Evolutionary conservation across 345 rosid genomes (phyloP), one percentile per base, ranked within the genome.

Genomic region (Xanthoceras sorbifolium): DNA sequence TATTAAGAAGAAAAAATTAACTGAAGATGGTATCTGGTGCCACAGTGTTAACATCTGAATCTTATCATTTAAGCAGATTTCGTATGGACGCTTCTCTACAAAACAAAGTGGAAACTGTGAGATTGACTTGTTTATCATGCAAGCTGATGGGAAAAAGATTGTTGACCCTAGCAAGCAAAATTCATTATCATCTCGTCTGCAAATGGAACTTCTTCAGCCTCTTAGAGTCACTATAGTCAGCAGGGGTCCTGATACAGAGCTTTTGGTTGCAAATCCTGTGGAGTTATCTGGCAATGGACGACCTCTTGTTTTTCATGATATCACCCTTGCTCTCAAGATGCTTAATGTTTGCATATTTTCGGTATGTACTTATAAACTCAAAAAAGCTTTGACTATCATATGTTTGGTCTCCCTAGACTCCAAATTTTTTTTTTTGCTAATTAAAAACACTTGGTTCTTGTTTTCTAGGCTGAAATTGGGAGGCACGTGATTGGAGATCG

Each of bases 201-300:
- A 72, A 85, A 87, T 84, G 87, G 97, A 92, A 74, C 87, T 96
- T 17, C 82, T 75, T 17, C 94, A 84, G 69, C 99, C 99, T 76
- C 89, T 96, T 15, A 90, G 94, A 85, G 99, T 96, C 40, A 89
- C 91, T 12, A 76, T 88, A 36, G 89, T 85, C 64, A 91, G 87
- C 74, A 86, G 97, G 23, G 99, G 98, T 76, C 99, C 99, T 67
- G 99, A 96, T 79, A 90, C 91, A 0, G 94, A 96, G 84, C 91
- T 93, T 69, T 81, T 92, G 65, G 97, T 96, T 23, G 97, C 98
- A 70, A 96, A 96, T 75, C 97, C 94, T 22, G 99, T 96, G 63
- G 97, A 93, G 78, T 78, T 96, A 86, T 92, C 94, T 17, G 95
- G 98, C 78, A 96, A 92, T 66, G 99, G 99, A 23, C 86, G 99